Evolutionary conservation across 2,329 filamentous ascomycete species (phyloP), one percentile per base, ranked within the genome.

Genomic region (Thelonectria olida): DNA sequence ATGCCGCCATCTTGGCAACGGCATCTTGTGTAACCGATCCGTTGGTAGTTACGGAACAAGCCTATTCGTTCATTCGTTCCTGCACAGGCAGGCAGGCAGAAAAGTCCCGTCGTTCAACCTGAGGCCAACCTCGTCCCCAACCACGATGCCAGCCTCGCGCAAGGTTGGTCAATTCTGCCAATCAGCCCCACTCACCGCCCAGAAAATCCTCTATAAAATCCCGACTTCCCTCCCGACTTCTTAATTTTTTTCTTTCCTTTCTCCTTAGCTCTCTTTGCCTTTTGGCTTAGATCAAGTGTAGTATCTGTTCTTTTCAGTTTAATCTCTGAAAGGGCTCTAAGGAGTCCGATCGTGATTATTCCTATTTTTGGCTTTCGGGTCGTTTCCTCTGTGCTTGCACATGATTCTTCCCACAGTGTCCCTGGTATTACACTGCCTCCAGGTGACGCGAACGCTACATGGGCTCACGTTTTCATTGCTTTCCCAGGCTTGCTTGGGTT

Each of bases 221-320:
- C 34, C 36, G 4, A 23, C 36, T 27, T 48, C 25, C 63, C 65
- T 53, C 22, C 53, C 47, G 4, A 6, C 20, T 54, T 54, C 64
- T 68, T 58, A 12, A 45, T 23, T 27, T 69, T 64, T 61, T 67
- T 63, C 7, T 64, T 75, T 71, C 61, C 69, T 70, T 76, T 76
- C 62, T 76, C 76, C 65, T 75, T 73, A 79, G 77, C 77, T 79
- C 77, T 78, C 76, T 78, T 78, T 78, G 76, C 76, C 81, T 82
- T 84, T 84, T 87, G 84, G 88, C 88, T 91, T 91, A 92, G 90
- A 92, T 92, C 90, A 92, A 92, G 90, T 92, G 90, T 92, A 93
- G 90, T 92, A 92, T 92, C 90, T 92, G 90, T 93, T 93, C 90
- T 93, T 93, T 91, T 92, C 89, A 94, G 91, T 93, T 93, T 94